Evolutionary conservation across 2,329 filamentous ascomycete species (phyloP).

Genomic region (Hymenoscyphus infarciens): DNA sequence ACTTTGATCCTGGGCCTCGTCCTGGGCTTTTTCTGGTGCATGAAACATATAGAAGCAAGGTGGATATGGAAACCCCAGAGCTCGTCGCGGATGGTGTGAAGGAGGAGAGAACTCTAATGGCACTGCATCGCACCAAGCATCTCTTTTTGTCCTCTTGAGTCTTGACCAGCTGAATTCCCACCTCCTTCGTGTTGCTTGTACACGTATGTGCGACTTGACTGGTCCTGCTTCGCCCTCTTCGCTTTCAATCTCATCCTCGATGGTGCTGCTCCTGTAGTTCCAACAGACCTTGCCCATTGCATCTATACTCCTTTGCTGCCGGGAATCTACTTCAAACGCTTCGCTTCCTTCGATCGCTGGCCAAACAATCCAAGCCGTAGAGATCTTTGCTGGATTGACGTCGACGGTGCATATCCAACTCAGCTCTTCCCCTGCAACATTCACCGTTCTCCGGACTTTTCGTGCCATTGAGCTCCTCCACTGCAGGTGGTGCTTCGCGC

Average conservation of each 20-base stretch:
- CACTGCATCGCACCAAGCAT: constrained; percentile 6
- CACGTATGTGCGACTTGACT: background rate
- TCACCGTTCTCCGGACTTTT: background rate
- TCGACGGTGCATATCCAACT: constrained; percentile 2
- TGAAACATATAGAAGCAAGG: constrained; percentile 9
- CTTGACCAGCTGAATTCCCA: background rate
- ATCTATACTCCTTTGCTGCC: background rate
- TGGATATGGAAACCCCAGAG: background rate
- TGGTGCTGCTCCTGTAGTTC: background rate
- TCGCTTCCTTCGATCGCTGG: background rate
- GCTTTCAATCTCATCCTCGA: background rate
- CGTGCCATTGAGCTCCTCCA: background rate
- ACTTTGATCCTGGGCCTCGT: background rate
- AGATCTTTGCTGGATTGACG: background rate
- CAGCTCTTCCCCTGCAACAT: background rate
- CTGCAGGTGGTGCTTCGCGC: background rate
- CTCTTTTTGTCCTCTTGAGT: background rate
- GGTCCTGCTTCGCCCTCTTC: background rate
- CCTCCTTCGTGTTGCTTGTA: background rate
- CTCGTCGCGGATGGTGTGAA: background rate
- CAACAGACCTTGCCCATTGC: background rate
- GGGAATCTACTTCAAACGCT: background rate
- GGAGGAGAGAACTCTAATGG: constrained; percentile 5
- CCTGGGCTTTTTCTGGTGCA: background rate
- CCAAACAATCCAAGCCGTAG: background rate